Evolutionary conservation across 2,329 filamentous ascomycete genomes (phyloP).

Genomic region (Aspergillus cejpii): DNA sequence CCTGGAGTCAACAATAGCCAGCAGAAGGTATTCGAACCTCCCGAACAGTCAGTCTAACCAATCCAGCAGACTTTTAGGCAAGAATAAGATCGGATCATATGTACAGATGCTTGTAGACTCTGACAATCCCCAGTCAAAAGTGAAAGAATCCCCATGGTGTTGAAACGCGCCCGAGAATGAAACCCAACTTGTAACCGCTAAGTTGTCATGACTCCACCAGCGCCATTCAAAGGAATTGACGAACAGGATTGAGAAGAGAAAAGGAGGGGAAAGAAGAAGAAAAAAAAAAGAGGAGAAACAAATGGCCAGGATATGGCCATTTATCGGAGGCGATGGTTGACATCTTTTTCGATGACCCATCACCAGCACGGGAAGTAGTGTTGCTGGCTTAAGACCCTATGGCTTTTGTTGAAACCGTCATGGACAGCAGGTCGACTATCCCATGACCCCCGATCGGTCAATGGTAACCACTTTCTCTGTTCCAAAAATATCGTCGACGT

Average conservation of each 20-base stretch:
- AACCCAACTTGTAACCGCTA: conserved; percentile 16
- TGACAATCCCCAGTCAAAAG: conserved; percentile 15
- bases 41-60: conserved; percentile 3
- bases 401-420: background rate
- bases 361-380: conserved; percentile 2
- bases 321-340: conserved; percentile 2
- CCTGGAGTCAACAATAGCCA: conserved; percentile 1
- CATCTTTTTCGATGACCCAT: conserved; percentile 3
- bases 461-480: background rate
- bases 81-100: conserved; percentile 13
- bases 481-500: background rate
- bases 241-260: conserved; percentile 10
- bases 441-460: background rate
- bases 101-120: conserved; percentile 10
- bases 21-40: conserved; percentile 5
- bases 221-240: conserved; percentile 23
- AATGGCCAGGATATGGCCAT: conserved; percentile 4
- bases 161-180: conserved; percentile 12
- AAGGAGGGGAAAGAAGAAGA: conserved; percentile 3
- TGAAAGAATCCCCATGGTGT: conserved; percentile 16
- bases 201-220: conserved; percentile 27
- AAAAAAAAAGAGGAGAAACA: conserved; percentile 10
- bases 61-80: conserved; percentile 15
- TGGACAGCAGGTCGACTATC: background rate
- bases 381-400: background rate